Base-by-base conservation (phyloP, 208 protist genomes). In the Leptomonas pyrrhocoris region DNA sequence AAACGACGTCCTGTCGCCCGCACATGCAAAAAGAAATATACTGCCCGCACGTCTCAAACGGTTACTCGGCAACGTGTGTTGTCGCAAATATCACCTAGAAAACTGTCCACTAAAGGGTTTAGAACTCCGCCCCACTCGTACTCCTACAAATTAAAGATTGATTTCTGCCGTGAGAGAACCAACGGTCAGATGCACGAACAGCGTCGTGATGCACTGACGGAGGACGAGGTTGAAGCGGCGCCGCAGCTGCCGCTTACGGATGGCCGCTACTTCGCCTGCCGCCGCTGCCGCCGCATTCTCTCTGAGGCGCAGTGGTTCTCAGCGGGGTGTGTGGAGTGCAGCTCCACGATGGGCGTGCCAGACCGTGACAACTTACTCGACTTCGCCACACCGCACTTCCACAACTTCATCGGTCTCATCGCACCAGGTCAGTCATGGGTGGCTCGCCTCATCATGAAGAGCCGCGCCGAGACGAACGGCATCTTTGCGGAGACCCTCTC, bases 321-420 rank as follows among this genome's bases (percentile, higher is more conserved):
- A 5, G 73, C 90, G 34, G 92, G 92, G 34, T 96, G 92, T 57
- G 51, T 68, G 5, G 82, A 90, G 65, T 96, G 92, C 66, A 77
- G 72, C 58, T 58, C 63, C 9, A 88, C 87, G 8, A 90, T 87
- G 51, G 85, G 88, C 15, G 34, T 88, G 7, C 72, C 72, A 2
- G 36, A 71, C 43, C 86, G 90, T 28, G 80, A 84, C 34, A 89
- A 83, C 43, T 56, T 96, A 12, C 68, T 82, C 28, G 89, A 94
- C 50, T 83, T 85, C 48, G 82, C 89, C 11, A 94, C 89, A n/a
- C 64, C 85, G 6, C 81, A 94, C 45, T 96, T 94, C 55, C 72
- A 84, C 36, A 92, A 94, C 65, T 96, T 93, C 38, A 73, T 96
- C 55, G 92, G 92, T 13, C 81, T 96, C 21, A 86, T 96, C 23